A percentile compares a stretch with the other conserved stretches of the same genome.
These are phyloP conservation scores for Penicillium maclennaniae DNA, from an alignment of 495 filamentous ascomycete species.

Conservation along the genomic window DNA sequence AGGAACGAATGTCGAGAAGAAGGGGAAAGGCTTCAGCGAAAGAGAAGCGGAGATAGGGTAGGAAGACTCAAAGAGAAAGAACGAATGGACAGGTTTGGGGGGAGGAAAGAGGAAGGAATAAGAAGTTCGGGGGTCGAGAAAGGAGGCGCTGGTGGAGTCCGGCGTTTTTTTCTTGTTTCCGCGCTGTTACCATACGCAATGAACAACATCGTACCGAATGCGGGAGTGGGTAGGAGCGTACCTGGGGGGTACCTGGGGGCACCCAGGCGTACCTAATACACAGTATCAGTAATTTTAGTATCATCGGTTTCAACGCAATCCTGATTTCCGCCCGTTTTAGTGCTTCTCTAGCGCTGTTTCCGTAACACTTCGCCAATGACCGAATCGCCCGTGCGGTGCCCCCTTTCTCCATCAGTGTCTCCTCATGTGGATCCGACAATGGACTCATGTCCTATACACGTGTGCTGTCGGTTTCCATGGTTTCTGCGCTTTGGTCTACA, in stretches of 20 bases:
- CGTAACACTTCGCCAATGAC: slow-evolving; percentile 9
- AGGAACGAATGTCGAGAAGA: slow-evolving; percentile 30
- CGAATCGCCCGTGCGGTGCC: slow-evolving; percentile 10
- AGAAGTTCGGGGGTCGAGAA: slow-evolving; percentile 29
- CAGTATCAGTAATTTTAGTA: background rate
- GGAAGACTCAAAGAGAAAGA: slow-evolving; percentile 41
- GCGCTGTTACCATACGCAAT: slow-evolving; percentile 10
- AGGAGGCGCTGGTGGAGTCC: slow-evolving; percentile 38
- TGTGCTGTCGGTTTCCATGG: background rate
- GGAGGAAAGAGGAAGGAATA: slow-evolving; percentile 37
- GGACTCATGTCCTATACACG: slow-evolving; percentile 5
- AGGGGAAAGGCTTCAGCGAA: slow-evolving; percentile 21
- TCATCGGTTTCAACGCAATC: slow-evolving; percentile 6
- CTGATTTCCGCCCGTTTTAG: slow-evolving; percentile 6
- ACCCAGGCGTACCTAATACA: too few relatives aligned
- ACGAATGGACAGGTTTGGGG: slow-evolving; percentile 47
- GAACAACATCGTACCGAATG: slow-evolving; percentile 18
- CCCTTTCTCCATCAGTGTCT: slow-evolving; percentile 14
- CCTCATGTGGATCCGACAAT: slow-evolving; percentile 2
- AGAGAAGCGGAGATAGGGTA: slow-evolving; percentile 17
- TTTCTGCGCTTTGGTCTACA: background rate
- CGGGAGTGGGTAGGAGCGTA: background rate
- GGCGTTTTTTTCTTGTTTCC: slow-evolving; percentile 11
- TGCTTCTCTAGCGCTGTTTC: slow-evolving; percentile 9
- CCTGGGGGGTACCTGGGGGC: too few relatives aligned